Conservation (phyloP, 2,329 filamentous ascomycete species). For the Diaporthe sp. region DNA sequence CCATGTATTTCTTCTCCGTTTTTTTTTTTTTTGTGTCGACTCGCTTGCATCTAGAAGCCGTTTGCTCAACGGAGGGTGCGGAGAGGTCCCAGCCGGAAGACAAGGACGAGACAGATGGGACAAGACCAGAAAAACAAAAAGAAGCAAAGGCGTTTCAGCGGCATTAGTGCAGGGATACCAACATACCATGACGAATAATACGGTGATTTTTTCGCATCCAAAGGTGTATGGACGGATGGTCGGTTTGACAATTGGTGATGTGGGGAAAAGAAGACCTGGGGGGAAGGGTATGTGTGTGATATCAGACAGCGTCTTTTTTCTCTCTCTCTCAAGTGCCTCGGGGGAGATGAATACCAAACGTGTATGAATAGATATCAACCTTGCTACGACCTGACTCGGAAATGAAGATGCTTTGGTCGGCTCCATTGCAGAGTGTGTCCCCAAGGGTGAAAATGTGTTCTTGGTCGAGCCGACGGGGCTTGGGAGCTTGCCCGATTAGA, state of each 20-base stretch:
- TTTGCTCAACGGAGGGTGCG: not conserved
- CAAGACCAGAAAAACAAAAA: not conserved
- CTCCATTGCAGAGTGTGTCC: not conserved
- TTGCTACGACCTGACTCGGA: slow-evolving; percentile 1
- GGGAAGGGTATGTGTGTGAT: not conserved
- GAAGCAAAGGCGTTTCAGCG: slow-evolving; percentile 26
- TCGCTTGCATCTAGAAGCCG: slow-evolving; percentile 25
- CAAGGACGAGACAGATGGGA: not conserved
- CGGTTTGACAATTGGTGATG: not conserved
- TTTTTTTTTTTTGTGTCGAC: not conserved
- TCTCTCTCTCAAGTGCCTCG: not conserved
- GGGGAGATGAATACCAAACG: too few relatives aligned
- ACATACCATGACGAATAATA: slow-evolving; percentile 10
- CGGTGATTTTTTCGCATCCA: slow-evolving; percentile 4
- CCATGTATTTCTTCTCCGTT: not conserved
- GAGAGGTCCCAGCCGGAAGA: not conserved
- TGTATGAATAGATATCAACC: not conserved
- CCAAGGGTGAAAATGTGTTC: not conserved
- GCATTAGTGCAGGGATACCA: slow-evolving; percentile 21
- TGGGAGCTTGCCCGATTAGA: not conserved
- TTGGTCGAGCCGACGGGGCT: not conserved
- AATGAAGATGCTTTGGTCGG: not conserved
- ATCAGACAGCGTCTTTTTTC: not conserved
- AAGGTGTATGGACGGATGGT: not conserved
- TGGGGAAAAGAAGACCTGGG: not conserved